Conservation (phyloP, 2,329 filamentous ascomycete species). For the Cryphonectria japonica region DNA sequence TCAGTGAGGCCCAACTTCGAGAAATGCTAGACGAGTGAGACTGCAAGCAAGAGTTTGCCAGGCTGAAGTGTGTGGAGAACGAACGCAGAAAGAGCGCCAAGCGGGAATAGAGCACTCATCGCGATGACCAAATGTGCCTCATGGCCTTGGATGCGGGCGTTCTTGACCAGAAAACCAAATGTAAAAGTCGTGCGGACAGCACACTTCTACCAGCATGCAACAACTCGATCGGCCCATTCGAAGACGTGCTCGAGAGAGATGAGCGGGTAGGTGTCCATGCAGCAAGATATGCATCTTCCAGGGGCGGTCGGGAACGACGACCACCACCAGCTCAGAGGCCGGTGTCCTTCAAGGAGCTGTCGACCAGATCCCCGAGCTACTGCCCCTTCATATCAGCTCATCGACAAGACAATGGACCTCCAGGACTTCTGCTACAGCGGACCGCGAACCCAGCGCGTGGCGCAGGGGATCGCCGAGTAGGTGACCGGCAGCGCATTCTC, state of each 20-base stretch:
- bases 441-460: not conserved
- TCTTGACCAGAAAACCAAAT: not conserved
- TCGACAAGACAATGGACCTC: slow-evolving; percentile 8
- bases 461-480: not conserved
- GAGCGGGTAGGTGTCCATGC: not conserved
- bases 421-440: slow-evolving; percentile 10
- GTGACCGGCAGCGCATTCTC: slow-evolving; percentile 17
- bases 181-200: not conserved
- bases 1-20: slow-evolving; percentile 1
- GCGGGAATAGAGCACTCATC: not conserved
- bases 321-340: not conserved
- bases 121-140: not conserved
- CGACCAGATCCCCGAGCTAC: not conserved
- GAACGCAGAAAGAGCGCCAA: slow-evolving; percentile 1
- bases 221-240: slow-evolving; percentile 6
- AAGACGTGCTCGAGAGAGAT: slow-evolving; percentile 6
- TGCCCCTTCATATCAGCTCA: slow-evolving; percentile 1
- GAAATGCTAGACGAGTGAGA: slow-evolving; percentile 9
- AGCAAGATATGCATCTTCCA: not conserved
- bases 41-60: slow-evolving; percentile 7
- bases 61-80: slow-evolving; percentile 1
- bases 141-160: slow-evolving; percentile 8
- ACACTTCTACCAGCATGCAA: not conserved
- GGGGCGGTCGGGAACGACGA: not conserved
- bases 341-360: slow-evolving; percentile 4